Evolutionary conservation across 495 filamentous ascomycete genomes (phyloP).

Genomic region (Trichoderma erinaceum): DNA sequence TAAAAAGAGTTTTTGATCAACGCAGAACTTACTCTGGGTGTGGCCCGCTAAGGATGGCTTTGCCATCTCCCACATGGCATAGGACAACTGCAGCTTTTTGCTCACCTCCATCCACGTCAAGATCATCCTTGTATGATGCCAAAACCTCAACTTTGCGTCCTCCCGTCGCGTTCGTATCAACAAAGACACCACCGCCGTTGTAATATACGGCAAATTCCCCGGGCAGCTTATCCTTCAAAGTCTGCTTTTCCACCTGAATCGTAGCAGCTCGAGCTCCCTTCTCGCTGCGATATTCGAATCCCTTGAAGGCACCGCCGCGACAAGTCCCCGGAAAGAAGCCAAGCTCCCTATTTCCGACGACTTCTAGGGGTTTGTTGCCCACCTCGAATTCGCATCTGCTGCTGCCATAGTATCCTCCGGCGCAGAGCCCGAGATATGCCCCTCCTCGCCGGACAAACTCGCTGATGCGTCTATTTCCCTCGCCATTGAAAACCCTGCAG

Average conservation of each 20-base stretch:
- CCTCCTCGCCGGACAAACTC: slow-evolving; percentile 86
- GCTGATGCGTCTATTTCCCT: slow-evolving; percentile 74
- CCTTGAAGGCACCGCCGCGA: slow-evolving; percentile 78
- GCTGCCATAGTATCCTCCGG: slow-evolving; percentile 87
- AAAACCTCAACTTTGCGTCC: slow-evolving; percentile 70
- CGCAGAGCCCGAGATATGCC: slow-evolving; percentile 83
- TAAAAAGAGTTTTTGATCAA: not conserved
- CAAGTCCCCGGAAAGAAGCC: slow-evolving; percentile 83
- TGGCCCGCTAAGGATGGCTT: slow-evolving; percentile 73
- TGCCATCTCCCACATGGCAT: slow-evolving; percentile 79
- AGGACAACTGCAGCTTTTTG: slow-evolving; percentile 76
- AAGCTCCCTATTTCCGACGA: slow-evolving; percentile 79
- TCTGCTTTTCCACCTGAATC: slow-evolving; percentile 57
- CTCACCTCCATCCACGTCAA: slow-evolving; percentile 72
- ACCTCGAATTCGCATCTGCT: slow-evolving; percentile 84
- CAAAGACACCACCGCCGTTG: slow-evolving; percentile 95
- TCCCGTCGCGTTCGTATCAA: slow-evolving; percentile 59
- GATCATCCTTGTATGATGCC: slow-evolving; percentile 67
- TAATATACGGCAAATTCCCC: slow-evolving; percentile 73
- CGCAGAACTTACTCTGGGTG: slow-evolving; percentile 76
- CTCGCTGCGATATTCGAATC: slow-evolving; percentile 90
- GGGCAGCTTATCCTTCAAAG: slow-evolving; percentile 50
- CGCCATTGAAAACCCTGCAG: slow-evolving; percentile 79
- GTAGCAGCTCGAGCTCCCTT: slow-evolving; percentile 69
- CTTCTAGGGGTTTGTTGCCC: slow-evolving; percentile 72